Evolutionary conservation across 768 basidiomycete species (phyloP), one percentile per base, ranked within the genome.

Genomic region (Boletus sp.): DNA sequence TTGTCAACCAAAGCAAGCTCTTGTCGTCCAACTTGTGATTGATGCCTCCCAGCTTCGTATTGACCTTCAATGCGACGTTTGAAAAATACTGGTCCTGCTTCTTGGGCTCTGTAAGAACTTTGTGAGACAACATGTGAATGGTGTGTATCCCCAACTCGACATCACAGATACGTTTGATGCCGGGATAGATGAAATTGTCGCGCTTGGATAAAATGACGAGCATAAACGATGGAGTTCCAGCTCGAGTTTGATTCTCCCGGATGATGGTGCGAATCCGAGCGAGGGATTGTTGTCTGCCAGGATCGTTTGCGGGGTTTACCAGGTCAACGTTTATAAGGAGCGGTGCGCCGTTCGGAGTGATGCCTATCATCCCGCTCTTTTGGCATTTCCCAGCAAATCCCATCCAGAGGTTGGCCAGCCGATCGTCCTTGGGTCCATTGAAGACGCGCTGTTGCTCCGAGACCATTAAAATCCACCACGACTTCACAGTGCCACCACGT

Each of bases 81-180:
- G 90, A 88, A 53, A 91, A 80, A 67, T 93, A 94, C 60, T 92
- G 89, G 55, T 89, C 85, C 63, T 89, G 88, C 59, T 83, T 83
- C 50, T 62, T 79, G 14, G 71, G 64, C 1, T 82, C 78, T 7
- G 69, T 73, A 7, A 87, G 67, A 8, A 86, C 87, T 67, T 90
- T 92, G 7, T 61, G 64, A 10, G 86, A 71, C 29, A 83, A 78
- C 84, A 91, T 85, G 62, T 86, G 87, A n/a, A 91, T 71, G 0
- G 90, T 91, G 44, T 85, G 85, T 24, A 94, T 65, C 1, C 90
- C 91, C n/a, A 90, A 64, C 54, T 83, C 78, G 50, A 89, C 80
- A 61, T 92, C 89, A 17, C 88, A 83, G 50, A 92, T 78, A 5
- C 82, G 81, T 80, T 93, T 92, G 68, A 93, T 83, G 9, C 86